Evolutionary conservation across 2,329 filamentous ascomycete species (phyloP).

Genomic region (Diaporthe helianthi): DNA sequence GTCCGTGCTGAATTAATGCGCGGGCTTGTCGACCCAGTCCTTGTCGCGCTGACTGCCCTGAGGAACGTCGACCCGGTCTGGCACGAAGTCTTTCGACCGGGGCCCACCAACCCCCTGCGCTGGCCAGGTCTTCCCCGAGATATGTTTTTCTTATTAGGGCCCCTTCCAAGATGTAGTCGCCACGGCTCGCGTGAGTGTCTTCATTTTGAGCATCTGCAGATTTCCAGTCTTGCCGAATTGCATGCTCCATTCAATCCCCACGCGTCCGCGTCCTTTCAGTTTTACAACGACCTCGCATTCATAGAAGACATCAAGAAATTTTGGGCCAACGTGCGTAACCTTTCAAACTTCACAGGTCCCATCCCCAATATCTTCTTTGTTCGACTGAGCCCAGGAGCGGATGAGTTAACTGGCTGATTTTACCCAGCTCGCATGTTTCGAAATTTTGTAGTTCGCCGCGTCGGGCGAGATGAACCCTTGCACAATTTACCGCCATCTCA

Average conservation of each 20-base stretch:
- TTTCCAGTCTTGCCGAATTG: not conserved
- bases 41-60: not conserved
- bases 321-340: not conserved
- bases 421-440: no score
- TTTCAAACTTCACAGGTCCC: not conserved
- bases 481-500: no score
- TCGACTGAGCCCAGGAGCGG: not conserved
- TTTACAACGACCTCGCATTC: not conserved
- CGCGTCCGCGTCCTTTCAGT: not conserved
- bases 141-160: not conserved
- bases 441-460: no score
- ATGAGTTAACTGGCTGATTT: no score
- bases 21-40: not conserved
- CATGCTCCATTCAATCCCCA: not conserved
- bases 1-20: rapidly evolving
- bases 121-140: not conserved
- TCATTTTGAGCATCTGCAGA: not conserved
- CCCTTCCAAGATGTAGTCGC: not conserved
- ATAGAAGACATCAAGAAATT: not conserved
- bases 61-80: not conserved
- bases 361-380: not conserved
- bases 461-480: no score
- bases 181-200: not conserved
- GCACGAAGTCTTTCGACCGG: not conserved
- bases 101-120: not conserved